These are phyloP conservation scores for Hippophae gyantsensis DNA, from an alignment of 306 rosid species.

Conservation along the genomic window DNA sequence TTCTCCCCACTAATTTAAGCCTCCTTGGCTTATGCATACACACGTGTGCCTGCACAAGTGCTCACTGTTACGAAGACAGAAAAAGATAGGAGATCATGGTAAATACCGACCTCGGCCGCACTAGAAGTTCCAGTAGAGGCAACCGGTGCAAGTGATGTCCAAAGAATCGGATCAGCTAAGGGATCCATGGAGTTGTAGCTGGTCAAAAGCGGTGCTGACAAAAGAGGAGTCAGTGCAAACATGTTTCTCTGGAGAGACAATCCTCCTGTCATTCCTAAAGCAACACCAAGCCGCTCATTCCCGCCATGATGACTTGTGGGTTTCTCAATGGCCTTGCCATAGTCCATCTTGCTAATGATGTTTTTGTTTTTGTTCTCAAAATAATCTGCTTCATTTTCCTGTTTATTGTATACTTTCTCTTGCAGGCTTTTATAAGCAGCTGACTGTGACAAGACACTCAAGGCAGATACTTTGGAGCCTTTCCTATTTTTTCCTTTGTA, in stretches of 20 bases:
- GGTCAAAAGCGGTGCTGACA: slow-evolving; percentile 82
- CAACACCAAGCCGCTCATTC: slow-evolving; percentile 40
- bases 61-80: background rate
- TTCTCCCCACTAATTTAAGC: too few species aligned
- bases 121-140: slow-evolving; percentile 65
- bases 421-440: slow-evolving; percentile 84
- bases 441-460: slow-evolving; percentile 78
- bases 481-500: slow-evolving; percentile 43
- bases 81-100: background rate
- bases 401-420: slow-evolving; percentile 65
- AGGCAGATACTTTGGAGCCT: slow-evolving; percentile 62
- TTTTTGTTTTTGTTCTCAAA: slow-evolving; percentile 83
- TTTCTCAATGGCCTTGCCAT: slow-evolving; percentile 77
- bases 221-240: slow-evolving; percentile 60
- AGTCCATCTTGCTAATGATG: slow-evolving; percentile 55
- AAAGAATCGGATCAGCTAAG: slow-evolving; percentile 68
- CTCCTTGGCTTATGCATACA: too few species aligned
- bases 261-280: slow-evolving; percentile 59
- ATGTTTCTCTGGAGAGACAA: slow-evolving; percentile 80
- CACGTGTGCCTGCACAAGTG: background rate
- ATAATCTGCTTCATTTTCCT: slow-evolving; percentile 52
- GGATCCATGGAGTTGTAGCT: slow-evolving; percentile 69
- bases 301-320: slow-evolving; percentile 46
- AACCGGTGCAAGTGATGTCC: slow-evolving; percentile 81
- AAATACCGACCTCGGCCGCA: slow-evolving; percentile 62